phyloP scores from a whole-genome alignment of 2,329 filamentous ascomycete species.

The Aureobasidium mangrovei region DNA sequence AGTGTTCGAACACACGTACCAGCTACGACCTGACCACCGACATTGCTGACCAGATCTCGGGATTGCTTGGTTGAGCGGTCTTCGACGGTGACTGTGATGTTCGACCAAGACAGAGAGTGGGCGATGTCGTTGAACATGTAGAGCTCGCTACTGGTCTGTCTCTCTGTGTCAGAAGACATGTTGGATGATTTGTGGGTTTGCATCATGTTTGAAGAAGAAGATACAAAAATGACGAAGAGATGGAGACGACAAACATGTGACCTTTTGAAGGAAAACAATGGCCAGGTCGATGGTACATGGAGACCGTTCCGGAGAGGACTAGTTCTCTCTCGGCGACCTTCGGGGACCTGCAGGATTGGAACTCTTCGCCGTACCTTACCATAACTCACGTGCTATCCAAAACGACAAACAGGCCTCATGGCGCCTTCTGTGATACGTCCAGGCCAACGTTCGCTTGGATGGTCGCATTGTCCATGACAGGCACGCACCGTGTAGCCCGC shows the following conservation, averaged over 20 bases:
- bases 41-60: conserved; percentile 50
- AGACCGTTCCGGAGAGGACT: neutral
- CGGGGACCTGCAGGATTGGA: conserved; percentile 1
- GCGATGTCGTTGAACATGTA: conserved; percentile 53
- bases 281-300: neutral
- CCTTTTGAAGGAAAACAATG: neutral
- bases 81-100: conserved; percentile 58
- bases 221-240: neutral
- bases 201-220: neutral
- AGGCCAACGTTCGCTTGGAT: neutral
- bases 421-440: too few relatives aligned
- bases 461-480: neutral
- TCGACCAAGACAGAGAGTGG: conserved; percentile 52
- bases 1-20: neutral
- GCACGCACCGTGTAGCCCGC: neutral
- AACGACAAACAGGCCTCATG: neutral
- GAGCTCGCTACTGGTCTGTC: conserved; percentile 15
- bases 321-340: neutral
- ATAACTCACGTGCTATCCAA: too few relatives aligned
- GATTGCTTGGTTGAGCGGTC: conserved; percentile 54
- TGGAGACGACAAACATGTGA: neutral
- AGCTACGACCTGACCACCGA: conserved; percentile 45
- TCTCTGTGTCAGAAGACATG: conserved; percentile 7
- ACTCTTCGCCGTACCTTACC: neutral
- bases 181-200: neutral